Evolutionary conservation across 2,329 filamentous ascomycete genomes (phyloP).

Genomic region (Mollisiaceae sp.): DNA sequence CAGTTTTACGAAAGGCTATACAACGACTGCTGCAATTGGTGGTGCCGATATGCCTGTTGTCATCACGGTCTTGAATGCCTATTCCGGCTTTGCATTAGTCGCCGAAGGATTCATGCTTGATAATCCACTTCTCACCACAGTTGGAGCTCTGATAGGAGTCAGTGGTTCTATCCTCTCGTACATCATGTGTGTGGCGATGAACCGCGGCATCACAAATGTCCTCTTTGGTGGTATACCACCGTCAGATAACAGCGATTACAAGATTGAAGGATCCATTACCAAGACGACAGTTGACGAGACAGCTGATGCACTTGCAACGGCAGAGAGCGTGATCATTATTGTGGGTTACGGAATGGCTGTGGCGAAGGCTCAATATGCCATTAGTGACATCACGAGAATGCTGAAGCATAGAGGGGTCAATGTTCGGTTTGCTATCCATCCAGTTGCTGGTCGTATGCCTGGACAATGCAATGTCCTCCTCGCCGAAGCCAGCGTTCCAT

Average conservation of each 20-base stretch:
- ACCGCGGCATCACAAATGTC: constrained; percentile 85
- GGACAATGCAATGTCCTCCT: constrained; percentile 92
- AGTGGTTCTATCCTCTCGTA: constrained; percentile 89
- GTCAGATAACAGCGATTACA: constrained; percentile 66
- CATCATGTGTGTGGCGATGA: constrained; percentile 90
- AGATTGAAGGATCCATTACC: constrained; percentile 80
- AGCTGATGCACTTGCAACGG: constrained; percentile 74
- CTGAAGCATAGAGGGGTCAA: constrained; percentile 78
- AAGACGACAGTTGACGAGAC: constrained; percentile 82
- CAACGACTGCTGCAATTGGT: constrained; percentile 85
- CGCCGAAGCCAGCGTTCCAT: constrained; percentile 85
- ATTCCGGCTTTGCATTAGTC: constrained; percentile 88
- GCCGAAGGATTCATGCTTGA: constrained; percentile 93
- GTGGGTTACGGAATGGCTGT: constrained; percentile 96
- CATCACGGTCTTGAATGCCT: constrained; percentile 88
- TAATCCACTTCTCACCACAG: constrained; percentile 82
- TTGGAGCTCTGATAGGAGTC: constrained; percentile 86
- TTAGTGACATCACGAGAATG: constrained; percentile 78
- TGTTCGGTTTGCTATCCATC: constrained; percentile 89
- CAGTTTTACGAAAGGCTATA: constrained; percentile 86
- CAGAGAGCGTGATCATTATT: constrained; percentile 81
- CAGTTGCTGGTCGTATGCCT: constrained; percentile 89
- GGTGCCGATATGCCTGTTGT: constrained; percentile 95
- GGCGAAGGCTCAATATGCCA: constrained; percentile 90
- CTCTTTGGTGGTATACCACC: constrained; percentile 82